Percentiles rank a stretch among this genome's conserved stretches.
Evolutionary conservation across 345 rosid species (phyloP).

Genomic region (Kernera saxatilis): DNA sequence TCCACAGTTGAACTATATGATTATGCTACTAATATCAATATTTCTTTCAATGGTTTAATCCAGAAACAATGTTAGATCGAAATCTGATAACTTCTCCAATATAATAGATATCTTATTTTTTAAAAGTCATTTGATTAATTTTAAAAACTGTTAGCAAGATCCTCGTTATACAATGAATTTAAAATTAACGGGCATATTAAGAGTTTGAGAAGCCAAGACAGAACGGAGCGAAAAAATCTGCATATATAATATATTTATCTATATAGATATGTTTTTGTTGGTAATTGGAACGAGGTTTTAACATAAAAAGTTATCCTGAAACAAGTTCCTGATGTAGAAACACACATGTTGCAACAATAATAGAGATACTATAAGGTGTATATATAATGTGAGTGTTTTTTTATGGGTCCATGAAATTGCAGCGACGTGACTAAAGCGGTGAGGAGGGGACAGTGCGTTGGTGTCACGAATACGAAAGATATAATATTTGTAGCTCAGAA

Average conservation of each 20-base stretch:
- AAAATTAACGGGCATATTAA: too few relatives aligned
- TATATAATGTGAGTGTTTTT: neutral
- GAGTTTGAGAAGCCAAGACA: too few relatives aligned
- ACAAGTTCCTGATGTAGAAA: slow-evolving; percentile 12
- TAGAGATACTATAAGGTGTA: slow-evolving; percentile 3
- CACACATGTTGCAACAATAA: slow-evolving; percentile 16
- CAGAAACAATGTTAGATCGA: neutral
- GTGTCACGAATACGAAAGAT: slow-evolving; percentile 28
- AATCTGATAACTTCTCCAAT: neutral
- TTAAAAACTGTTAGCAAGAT: too few relatives aligned
- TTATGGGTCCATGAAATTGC: slow-evolving; percentile 26
- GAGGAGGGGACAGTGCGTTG: slow-evolving; percentile 23
- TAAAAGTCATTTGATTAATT: too few relatives aligned
- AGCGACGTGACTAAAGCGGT: slow-evolving; percentile 24
- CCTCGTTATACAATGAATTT: too few relatives aligned
- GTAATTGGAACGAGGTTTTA: neutral
- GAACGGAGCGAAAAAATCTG: too few relatives aligned
- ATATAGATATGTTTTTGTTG: neutral
- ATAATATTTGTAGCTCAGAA: slow-evolving; percentile 18
- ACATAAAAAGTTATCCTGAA: neutral
- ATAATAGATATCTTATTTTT: too few relatives aligned
- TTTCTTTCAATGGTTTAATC: neutral
- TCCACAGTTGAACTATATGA: neutral
- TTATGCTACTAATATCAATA: neutral
- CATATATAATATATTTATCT: too few relatives aligned